These are phyloP conservation scores for Tricholoma sp. DNA, from an alignment of 768 basidiomycete species.

Conservation along the genomic window DNA sequence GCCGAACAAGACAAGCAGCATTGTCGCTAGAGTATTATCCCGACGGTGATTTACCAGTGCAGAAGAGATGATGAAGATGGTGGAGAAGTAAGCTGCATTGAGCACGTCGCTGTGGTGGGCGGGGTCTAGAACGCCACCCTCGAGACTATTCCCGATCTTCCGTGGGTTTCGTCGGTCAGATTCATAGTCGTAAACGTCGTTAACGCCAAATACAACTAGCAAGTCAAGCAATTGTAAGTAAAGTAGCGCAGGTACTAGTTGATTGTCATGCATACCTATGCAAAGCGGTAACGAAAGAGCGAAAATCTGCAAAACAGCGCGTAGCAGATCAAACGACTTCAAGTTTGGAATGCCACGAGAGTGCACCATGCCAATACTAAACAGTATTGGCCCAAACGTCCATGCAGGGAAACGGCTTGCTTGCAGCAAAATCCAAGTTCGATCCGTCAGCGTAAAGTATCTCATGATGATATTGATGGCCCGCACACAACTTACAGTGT, in stretches of 20 bases:
- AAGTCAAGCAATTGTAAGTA: neutral
- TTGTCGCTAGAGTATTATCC: slow-evolving; percentile 8
- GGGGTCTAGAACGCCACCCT: slow-evolving; percentile 9
- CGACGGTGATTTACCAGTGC: slow-evolving; percentile 4
- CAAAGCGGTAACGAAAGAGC: neutral
- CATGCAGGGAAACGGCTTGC: neutral
- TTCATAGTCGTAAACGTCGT: slow-evolving; percentile 12
- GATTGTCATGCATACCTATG: neutral
- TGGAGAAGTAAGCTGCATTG: slow-evolving; percentile 10
- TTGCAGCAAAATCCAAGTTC: neutral
- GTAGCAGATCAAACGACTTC: neutral
- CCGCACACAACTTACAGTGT: neutral
- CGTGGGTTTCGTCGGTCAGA: slow-evolving; percentile 14
- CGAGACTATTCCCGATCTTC: slow-evolving; percentile 6
- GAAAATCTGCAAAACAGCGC: neutral
- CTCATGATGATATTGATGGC: neutral
- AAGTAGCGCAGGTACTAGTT: neutral
- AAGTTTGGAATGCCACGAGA: neutral
- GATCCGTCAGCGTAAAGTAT: neutral
- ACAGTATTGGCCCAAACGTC: neutral
- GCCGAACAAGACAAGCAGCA: slow-evolving; percentile 6
- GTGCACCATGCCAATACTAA: neutral
- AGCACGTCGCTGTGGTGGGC: slow-evolving; percentile 9
- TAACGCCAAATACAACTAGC: slow-evolving; percentile 14
- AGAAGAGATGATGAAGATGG: slow-evolving; percentile 6